These are phyloP conservation scores for Globisporangium emineosum DNA, from an alignment of 352 stramenopile species.

Conservation along the genomic window DNA sequence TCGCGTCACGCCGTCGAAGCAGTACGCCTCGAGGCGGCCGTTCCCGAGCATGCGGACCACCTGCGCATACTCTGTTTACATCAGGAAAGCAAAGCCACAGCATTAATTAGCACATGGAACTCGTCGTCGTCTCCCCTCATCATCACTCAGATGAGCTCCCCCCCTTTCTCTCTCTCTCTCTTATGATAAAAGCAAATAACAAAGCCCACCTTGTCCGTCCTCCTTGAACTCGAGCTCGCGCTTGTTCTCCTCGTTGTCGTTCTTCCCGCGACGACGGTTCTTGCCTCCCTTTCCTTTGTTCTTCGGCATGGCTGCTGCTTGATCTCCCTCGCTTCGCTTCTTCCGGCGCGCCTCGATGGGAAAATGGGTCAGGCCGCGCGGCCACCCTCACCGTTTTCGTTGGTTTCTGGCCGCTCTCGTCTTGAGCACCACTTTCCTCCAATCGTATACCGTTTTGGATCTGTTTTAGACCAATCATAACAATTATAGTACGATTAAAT, in stretches of 20 bases:
- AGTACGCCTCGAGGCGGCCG: constrained; percentile 97
- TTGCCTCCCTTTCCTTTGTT: constrained; percentile 98
- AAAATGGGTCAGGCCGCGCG: constrained; percentile 26
- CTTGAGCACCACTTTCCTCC: background rate
- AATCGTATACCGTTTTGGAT: background rate
- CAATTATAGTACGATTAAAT: too few species aligned
- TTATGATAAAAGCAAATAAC: background rate
- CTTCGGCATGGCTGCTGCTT: constrained; percentile 64
- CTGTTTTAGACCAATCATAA: constrained; percentile 1
- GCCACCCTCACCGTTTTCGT: constrained; percentile 4
- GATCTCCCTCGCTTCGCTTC: constrained; percentile 10
- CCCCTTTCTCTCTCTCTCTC: background rate
- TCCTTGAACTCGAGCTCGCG: constrained; percentile 99
- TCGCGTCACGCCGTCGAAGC: constrained; percentile 98
- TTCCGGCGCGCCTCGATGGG: constrained; percentile 10
- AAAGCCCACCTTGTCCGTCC: constrained; percentile 91
- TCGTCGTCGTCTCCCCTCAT: background rate
- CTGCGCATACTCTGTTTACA: constrained; percentile 93
- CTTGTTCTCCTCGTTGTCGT: constrained; percentile 98
- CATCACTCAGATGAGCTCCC: background rate
- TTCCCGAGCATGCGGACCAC: constrained; percentile 99
- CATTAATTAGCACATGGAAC: constrained; percentile 1
- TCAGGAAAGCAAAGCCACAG: constrained; percentile 4
- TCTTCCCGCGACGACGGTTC: constrained; percentile 97
- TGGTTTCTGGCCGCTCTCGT: constrained; percentile 15